These are phyloP conservation scores for Polytolypa hystricis DNA, from an alignment of 2,329 filamentous ascomycete species.

Conservation along the genomic window DNA sequence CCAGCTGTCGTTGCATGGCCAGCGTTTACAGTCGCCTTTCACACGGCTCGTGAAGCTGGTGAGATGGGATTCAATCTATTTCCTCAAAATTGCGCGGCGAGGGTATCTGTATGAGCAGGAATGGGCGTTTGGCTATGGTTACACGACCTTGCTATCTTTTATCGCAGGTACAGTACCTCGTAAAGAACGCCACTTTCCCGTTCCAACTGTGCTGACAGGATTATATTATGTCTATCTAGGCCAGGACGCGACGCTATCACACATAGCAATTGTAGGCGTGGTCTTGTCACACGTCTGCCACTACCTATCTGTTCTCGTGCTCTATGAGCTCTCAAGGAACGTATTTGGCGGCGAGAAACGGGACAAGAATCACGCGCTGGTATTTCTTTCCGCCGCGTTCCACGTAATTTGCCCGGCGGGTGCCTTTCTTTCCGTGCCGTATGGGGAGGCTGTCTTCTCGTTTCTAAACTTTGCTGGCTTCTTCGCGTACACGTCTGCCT, in stretches of 20 bases:
- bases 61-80: constrained; percentile 55
- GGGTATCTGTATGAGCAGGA: constrained; percentile 53
- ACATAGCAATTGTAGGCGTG: constrained; percentile 45
- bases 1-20: background rate
- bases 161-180: no score
- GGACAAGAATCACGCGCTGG: constrained; percentile 16
- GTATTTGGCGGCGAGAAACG: constrained; percentile 36
- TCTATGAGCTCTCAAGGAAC: constrained; percentile 55
- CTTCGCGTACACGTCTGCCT: constrained; percentile 50
- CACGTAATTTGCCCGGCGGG: constrained; percentile 82
- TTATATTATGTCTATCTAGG: no score
- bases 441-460: constrained; percentile 70
- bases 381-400: constrained; percentile 57
- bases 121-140: constrained; percentile 54
- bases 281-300: constrained; percentile 63
- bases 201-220: no score
- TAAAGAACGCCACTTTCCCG: no score
- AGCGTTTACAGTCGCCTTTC: constrained; percentile 3
- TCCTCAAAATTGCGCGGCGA: constrained; percentile 40
- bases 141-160: constrained; percentile 29
- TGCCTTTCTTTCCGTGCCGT: constrained; percentile 78
- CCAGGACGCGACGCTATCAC: no score
- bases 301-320: constrained; percentile 58
- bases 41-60: constrained; percentile 32
- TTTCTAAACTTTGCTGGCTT: constrained; percentile 65